phyloP scores from a whole-genome alignment of 1,284 basidiomycete species.

The Malassezia japonica region DNA sequence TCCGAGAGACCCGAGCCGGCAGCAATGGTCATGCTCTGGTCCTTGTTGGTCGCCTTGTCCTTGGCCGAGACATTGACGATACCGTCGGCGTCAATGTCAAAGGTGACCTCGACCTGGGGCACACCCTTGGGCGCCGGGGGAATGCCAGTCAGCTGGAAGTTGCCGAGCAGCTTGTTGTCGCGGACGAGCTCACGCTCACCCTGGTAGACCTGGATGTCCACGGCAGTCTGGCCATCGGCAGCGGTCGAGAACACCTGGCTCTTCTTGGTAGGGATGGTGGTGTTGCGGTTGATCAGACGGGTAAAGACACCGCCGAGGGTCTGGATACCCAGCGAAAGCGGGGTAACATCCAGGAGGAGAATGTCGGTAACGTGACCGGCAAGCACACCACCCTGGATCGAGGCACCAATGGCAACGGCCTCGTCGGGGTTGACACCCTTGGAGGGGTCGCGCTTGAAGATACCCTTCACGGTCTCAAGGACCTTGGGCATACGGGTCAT shows the following conservation, averaged over 20 bases:
- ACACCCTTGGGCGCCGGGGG: conserved; percentile 96
- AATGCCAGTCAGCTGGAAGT: conserved; percentile 97
- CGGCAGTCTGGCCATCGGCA: conserved; percentile 61
- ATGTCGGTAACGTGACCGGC: conserved; percentile 95
- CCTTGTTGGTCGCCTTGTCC: conserved; percentile 93
- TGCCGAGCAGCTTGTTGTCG: conserved; percentile 98
- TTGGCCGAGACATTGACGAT: conserved; percentile 95
- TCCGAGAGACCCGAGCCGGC: conserved; percentile 92
- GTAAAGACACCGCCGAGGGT: conserved; percentile 99
- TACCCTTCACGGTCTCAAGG: conserved; percentile 76
- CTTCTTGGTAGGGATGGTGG: conserved; percentile 99
- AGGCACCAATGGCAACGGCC: conserved; percentile 83
- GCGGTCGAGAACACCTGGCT: conserved; percentile 97
- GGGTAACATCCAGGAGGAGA: conserved; percentile 88
- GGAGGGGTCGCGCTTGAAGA: conserved; percentile 88
- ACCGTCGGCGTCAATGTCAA: conserved; percentile 95
- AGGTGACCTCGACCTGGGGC: conserved; percentile 96
- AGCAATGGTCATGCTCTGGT: conserved; percentile 93
- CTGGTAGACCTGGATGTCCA: conserved; percentile 88
- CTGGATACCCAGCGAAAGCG: conserved; percentile 87
- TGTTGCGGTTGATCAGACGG: conserved; percentile 68
- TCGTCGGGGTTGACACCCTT: conserved; percentile 98
- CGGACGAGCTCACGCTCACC: conserved; percentile 94
- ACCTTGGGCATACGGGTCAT: conserved; percentile 97
- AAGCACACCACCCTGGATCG: conserved; percentile 89